Percentiles rank a stretch among this genome's conserved stretches.
Conservation (phyloP, 768 basidiomycete species). For the Lentinula edodes region DNA sequence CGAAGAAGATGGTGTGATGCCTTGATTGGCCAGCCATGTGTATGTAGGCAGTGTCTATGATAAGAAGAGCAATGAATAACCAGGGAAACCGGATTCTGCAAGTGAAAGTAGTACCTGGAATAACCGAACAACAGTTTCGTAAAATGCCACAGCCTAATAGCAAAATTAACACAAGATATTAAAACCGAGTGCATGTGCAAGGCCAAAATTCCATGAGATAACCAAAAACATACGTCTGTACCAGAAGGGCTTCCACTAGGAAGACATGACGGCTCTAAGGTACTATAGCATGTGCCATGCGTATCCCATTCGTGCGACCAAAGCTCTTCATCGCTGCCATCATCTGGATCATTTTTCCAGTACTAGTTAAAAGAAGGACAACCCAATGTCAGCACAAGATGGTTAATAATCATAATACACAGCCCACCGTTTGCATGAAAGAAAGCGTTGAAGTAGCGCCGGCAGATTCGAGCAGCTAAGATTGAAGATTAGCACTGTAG, state of each 20-base stretch:
- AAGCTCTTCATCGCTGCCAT: conserved; percentile 55
- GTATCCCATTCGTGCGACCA: conserved; percentile 77
- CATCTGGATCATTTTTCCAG: conserved; percentile 49
- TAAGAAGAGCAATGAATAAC: neutral
- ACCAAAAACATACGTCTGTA: conserved; percentile 42
- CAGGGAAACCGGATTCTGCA: neutral
- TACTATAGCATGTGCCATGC: conserved; percentile 63
- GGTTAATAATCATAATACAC: neutral
- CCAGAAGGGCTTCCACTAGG: conserved; percentile 54
- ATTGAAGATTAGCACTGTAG: neutral
- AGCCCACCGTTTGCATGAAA: conserved; percentile 45
- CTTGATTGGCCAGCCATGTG: conserved; percentile 61
- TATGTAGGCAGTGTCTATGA: conserved; percentile 64
- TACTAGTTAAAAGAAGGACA: conserved; percentile 24
- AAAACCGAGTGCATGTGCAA: neutral
- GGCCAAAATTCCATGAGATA: neutral
- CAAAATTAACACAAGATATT: neutral
- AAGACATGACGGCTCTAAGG: conserved; percentile 52
- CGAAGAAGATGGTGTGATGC: conserved; percentile 63
- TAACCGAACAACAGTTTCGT: conserved; percentile 49
- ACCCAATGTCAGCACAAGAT: conserved; percentile 11
- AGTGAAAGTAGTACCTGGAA: conserved; percentile 38
- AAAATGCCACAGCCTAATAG: conserved; percentile 60
- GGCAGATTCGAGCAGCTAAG: conserved; percentile 49
- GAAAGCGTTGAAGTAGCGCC: conserved; percentile 53